Evolutionary conservation across 345 rosid species (phyloP).

Genomic region (Fremontodendron californicum): DNA sequence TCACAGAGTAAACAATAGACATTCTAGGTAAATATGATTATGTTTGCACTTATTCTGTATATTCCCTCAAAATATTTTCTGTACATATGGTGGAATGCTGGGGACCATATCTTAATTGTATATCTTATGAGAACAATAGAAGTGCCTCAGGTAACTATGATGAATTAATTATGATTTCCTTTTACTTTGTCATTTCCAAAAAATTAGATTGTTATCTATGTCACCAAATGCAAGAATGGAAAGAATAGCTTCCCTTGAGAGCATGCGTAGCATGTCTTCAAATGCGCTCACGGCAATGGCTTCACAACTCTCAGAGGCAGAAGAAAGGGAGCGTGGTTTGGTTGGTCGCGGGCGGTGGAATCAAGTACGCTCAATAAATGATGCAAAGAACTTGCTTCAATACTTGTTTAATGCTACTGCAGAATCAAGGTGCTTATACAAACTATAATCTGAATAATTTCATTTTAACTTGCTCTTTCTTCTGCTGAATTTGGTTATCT

Average conservation of each 20-base stretch:
- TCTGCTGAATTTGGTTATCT: not conserved
- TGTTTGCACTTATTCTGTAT: not conserved
- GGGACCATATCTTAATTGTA: not conserved
- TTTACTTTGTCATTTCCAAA: slow-evolving; percentile 21
- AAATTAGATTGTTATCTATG: slow-evolving; percentile 39
- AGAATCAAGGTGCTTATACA: slow-evolving; percentile 51
- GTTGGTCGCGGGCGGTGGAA: slow-evolving; percentile 71
- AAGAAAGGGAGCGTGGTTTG: slow-evolving; percentile 64
- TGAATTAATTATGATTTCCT: slow-evolving; percentile 17
- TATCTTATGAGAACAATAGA: not conserved
- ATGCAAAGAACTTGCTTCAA: slow-evolving; percentile 75
- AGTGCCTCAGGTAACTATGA: not conserved
- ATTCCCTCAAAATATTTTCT: not conserved
- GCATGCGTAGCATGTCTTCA: slow-evolving; percentile 67
- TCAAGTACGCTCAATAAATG: slow-evolving; percentile 58
- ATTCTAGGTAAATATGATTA: slow-evolving; percentile 40
- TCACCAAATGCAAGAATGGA: slow-evolving; percentile 66
- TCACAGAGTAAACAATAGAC: slow-evolving; percentile 45
- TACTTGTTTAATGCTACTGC: slow-evolving; percentile 58
- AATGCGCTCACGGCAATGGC: slow-evolving; percentile 65
- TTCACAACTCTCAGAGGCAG: slow-evolving; percentile 84
- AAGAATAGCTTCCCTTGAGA: slow-evolving; percentile 67
- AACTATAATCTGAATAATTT: slow-evolving; percentile 6
- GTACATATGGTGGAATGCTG: not conserved
- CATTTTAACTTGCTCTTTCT: not conserved